Conservation (phyloP, 805 yeast species). For the Monosporozyma solicola region DNA sequence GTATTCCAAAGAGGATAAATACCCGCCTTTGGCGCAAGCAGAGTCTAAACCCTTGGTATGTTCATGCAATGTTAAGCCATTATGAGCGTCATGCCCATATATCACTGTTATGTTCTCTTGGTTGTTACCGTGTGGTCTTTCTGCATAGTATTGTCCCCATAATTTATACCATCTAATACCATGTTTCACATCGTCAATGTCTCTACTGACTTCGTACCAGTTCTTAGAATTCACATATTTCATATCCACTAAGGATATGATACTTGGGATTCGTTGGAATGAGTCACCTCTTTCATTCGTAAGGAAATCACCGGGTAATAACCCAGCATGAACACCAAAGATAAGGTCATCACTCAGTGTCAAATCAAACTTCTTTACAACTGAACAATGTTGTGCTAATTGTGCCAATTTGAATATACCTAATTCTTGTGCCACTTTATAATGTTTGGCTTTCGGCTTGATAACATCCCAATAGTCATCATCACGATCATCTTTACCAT, state of each 20-base stretch:
- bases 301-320: conserved; percentile 50
- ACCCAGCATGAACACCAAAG: conserved; percentile 77
- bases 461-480: conserved; percentile 3
- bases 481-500: conserved; percentile 4
- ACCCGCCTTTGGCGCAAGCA: conserved; percentile 70
- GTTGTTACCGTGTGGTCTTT: conserved; percentile 10
- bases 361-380: conserved; percentile 13
- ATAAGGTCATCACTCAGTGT: conserved; percentile 23
- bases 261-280: conserved; percentile 35
- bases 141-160: conserved; percentile 34
- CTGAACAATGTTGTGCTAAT: conserved; percentile 17
- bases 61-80: conserved; percentile 57
- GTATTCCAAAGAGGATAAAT: conserved; percentile 46
- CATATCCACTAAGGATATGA: conserved; percentile 58
- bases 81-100: conserved; percentile 84
- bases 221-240: conserved; percentile 59
- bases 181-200: conserved; percentile 9
- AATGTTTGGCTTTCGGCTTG: conserved; percentile 15
- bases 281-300: conserved; percentile 10
- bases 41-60: conserved; percentile 76
- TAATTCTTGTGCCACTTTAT: conserved; percentile 14
- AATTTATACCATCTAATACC: conserved; percentile 47
- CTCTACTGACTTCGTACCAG: conserved; percentile 36
- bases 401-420: conserved; percentile 12
- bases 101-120: conserved; percentile 37